A percentile compares a stretch with the other conserved stretches of the same genome.
phyloP scores from a whole-genome alignment of 2,329 filamentous ascomycete species.

The Chrysoporthe puriensis region DNA sequence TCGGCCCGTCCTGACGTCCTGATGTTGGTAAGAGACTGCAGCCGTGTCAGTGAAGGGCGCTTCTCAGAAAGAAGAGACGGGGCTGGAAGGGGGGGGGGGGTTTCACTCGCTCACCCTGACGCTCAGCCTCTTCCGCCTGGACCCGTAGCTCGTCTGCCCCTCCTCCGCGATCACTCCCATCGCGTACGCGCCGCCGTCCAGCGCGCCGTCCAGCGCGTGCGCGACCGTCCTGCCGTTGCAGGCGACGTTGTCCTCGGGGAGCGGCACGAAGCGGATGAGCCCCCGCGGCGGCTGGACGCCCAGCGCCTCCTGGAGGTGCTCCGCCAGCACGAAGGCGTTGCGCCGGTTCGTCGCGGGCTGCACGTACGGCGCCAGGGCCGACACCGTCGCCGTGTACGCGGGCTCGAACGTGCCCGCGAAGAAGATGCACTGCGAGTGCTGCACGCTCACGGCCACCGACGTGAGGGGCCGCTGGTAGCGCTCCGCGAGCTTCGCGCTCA shows the following conservation, averaged over 20 bases:
- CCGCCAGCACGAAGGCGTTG: slow-evolving; percentile 77
- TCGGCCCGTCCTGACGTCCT: slow-evolving; percentile 33
- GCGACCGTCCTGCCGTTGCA: slow-evolving; percentile 71
- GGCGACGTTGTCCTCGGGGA: slow-evolving; percentile 73
- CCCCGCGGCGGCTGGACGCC: slow-evolving; percentile 69
- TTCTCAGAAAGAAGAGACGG: neutral
- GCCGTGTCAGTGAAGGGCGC: slow-evolving; percentile 28
- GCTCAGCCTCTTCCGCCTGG: slow-evolving; percentile 39
- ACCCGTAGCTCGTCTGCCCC: slow-evolving; percentile 17
- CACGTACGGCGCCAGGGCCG: slow-evolving; percentile 69
- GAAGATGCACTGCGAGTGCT: slow-evolving; percentile 74
- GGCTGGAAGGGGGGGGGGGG: too few relatives aligned
- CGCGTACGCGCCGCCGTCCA: slow-evolving; percentile 38
- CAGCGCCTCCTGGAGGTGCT: slow-evolving; percentile 72
- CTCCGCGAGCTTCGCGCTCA: slow-evolving; percentile 73
- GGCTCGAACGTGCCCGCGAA: slow-evolving; percentile 77
- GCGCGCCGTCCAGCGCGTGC: slow-evolving; percentile 66
- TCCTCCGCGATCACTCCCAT: slow-evolving; percentile 32
- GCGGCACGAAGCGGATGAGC: slow-evolving; percentile 71
- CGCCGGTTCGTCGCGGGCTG: slow-evolving; percentile 78
- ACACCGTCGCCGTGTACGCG: slow-evolving; percentile 77
- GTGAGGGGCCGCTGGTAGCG: slow-evolving; percentile 76
- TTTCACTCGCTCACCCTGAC: slow-evolving; percentile 37
- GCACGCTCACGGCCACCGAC: slow-evolving; percentile 75
- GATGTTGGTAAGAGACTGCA: slow-evolving; percentile 39